These are phyloP conservation scores for Ulvella scutata DNA, from an alignment of 139 green algal genomes.

Conservation along the genomic window DNA sequence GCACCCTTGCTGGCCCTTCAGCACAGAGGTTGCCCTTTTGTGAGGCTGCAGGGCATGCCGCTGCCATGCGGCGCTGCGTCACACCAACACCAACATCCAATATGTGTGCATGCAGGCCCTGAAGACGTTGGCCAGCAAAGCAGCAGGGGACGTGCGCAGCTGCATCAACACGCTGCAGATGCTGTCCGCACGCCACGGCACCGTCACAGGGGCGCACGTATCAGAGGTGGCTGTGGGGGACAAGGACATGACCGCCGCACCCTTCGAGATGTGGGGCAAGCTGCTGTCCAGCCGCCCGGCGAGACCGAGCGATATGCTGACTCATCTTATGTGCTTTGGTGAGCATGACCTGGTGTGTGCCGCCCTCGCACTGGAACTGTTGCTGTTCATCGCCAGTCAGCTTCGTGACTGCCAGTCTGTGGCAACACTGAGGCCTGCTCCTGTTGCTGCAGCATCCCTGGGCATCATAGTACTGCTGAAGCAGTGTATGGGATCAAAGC, in stretches of 20 bases:
- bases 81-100: too few species aligned
- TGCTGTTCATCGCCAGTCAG: too few species aligned
- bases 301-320: slow-evolving; percentile 6
- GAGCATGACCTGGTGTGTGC: slow-evolving; percentile 58
- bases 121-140: slow-evolving; percentile 22
- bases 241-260: slow-evolving; percentile 60
- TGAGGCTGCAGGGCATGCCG: too few species aligned
- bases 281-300: slow-evolving; percentile 24
- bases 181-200: slow-evolving; percentile 13
- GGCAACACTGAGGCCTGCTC: too few species aligned
- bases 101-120: slow-evolving; percentile 41
- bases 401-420: too few species aligned
- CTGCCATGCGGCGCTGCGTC: too few species aligned
- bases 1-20: neutral
- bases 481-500: too few species aligned
- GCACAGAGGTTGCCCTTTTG: neutral
- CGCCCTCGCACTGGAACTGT: neutral
- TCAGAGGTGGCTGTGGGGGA: slow-evolving; percentile 28
- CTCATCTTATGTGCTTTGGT: slow-evolving; percentile 30
- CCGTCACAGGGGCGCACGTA: slow-evolving; percentile 11
- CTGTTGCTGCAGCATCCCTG: too few species aligned
- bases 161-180: slow-evolving; percentile 94
- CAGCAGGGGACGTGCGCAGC: slow-evolving; percentile 66
- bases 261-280: slow-evolving; percentile 47
- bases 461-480: too few species aligned